A percentile compares a stretch with the other conserved stretches of the same genome.
Evolutionary conservation across 345 rosid species (phyloP).

Genomic region (Corymbia maculata): DNA sequence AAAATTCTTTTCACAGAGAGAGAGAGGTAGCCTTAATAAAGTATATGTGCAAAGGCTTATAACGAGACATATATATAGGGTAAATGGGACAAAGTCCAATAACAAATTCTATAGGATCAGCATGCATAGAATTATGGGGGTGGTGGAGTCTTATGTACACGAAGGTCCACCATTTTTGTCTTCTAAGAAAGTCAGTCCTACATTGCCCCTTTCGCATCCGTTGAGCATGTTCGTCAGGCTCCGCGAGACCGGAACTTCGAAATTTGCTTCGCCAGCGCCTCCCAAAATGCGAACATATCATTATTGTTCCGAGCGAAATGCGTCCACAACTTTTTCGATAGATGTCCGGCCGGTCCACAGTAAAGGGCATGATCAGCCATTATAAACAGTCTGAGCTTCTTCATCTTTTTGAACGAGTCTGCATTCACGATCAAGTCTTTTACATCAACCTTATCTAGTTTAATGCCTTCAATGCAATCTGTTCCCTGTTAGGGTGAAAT

Average conservation of each 20-base stretch:
- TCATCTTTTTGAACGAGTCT: neutral
- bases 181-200: neutral
- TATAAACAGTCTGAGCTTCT: neutral
- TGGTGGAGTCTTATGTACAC: rapidly evolving
- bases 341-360: neutral
- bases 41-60: neutral
- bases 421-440: neutral
- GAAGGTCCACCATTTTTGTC: neutral
- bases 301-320: neutral
- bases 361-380: neutral
- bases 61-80: neutral
- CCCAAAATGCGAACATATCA: neutral
- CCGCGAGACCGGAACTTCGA: neutral
- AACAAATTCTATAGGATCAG: too few species aligned
- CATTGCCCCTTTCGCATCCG: neutral
- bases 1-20: too few species aligned
- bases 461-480: neutral
- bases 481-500: neutral
- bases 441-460: neutral
- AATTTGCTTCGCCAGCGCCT: neutral
- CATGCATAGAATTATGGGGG: neutral
- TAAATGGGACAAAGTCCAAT: neutral
- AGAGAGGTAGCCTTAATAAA: neutral
- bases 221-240: neutral
- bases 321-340: neutral